Evolutionary conservation across 2,329 filamentous ascomycete species (phyloP).

Genomic region (Ophiosphaerella narmari): DNA sequence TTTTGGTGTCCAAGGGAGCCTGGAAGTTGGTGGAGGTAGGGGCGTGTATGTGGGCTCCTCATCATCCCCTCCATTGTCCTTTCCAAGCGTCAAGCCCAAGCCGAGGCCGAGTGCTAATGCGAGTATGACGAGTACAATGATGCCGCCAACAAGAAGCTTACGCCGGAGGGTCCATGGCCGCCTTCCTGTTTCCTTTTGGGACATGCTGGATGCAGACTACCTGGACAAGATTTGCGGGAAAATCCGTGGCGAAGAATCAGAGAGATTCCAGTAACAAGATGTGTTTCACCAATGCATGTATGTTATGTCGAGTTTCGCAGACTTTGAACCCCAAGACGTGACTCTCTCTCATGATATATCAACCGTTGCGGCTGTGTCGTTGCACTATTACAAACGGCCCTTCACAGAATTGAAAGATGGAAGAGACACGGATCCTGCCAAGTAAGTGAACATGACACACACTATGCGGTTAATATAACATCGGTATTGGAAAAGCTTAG

Average conservation of each 20-base stretch:
- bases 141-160: constrained; percentile 30
- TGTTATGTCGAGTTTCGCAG: too few relatives aligned
- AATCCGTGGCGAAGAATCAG: too few relatives aligned
- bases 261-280: too few relatives aligned
- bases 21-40: constrained; percentile 31
- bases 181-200: constrained; percentile 10
- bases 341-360: too few relatives aligned
- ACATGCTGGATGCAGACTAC: constrained; percentile 6
- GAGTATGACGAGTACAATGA: constrained; percentile 41
- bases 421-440: background rate
- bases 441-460: background rate
- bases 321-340: too few relatives aligned
- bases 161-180: constrained; percentile 25
- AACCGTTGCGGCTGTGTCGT: too few relatives aligned
- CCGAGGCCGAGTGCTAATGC: constrained; percentile 61
- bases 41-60: constrained; percentile 27
- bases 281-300: too few relatives aligned
- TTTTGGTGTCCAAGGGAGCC: constrained; percentile 57
- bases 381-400: too few relatives aligned
- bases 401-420: background rate
- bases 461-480: constrained; percentile 14
- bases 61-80: constrained; percentile 25
- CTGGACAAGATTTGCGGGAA: too few relatives aligned
- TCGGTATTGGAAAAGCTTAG: constrained; percentile 4
- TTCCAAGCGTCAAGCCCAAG: constrained; percentile 54